Percentiles rank a stretch among this genome's conserved stretches.
Evolutionary conservation across 2,329 filamentous ascomycete species (phyloP).

Genomic region (Colletotrichum tropicale): DNA sequence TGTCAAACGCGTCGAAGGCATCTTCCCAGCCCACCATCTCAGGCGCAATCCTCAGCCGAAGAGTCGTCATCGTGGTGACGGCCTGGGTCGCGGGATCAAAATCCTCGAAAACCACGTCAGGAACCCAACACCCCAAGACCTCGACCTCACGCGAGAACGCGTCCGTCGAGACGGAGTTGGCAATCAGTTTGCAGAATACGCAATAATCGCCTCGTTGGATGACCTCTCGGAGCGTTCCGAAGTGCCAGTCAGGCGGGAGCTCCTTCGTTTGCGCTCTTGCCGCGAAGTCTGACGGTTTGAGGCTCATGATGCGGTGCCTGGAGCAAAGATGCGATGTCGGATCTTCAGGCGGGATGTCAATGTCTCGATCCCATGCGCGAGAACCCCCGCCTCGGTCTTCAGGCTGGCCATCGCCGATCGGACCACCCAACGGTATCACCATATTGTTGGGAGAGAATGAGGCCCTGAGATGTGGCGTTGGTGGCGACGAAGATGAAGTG

Average conservation of each 20-base stretch:
- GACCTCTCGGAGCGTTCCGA: background rate
- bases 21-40: background rate
- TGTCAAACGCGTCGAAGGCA: background rate
- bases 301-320: background rate
- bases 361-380: background rate
- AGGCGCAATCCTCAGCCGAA: background rate
- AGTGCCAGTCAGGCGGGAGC: background rate
- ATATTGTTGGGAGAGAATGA: background rate
- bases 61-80: background rate
- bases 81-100: background rate
- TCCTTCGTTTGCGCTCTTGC: rapidly evolving
- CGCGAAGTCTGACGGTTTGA: background rate
- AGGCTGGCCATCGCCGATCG: rapidly evolving
- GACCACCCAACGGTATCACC: background rate
- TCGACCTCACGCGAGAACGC: background rate
- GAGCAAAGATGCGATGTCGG: background rate
- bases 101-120: background rate
- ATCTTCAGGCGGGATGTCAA: background rate
- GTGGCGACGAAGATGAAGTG: background rate
- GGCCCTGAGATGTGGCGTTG: background rate
- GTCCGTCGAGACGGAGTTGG: background rate
- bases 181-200: background rate
- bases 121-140: background rate
- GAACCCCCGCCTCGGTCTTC: rapidly evolving
- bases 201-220: background rate